A percentile compares a stretch with the other conserved stretches of the same genome.
Conservation (phyloP, 768 basidiomycete species). For the Dacryopinax spathularia region DNA sequence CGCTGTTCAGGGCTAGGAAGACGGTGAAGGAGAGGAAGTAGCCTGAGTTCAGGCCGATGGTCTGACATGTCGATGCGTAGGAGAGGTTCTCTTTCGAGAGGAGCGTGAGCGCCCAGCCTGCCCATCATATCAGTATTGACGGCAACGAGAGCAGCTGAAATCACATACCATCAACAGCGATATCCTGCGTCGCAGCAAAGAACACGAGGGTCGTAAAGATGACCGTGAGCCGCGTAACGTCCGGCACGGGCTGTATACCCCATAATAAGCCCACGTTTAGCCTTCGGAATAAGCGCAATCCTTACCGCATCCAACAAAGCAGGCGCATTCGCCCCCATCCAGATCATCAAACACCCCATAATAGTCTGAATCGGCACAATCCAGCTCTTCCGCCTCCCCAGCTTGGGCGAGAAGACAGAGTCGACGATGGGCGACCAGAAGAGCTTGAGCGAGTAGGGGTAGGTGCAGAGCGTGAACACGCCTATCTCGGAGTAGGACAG, state of each 20-base stretch:
- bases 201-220: slow-evolving; percentile 82
- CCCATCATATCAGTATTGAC: neutral
- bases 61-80: slow-evolving; percentile 96
- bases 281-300: slow-evolving; percentile 29
- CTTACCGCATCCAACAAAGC: slow-evolving; percentile 26
- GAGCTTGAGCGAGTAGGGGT: slow-evolving; percentile 92
- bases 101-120: slow-evolving; percentile 33
- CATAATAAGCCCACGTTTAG: slow-evolving; percentile 36
- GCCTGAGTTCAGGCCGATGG: slow-evolving; percentile 89
- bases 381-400: slow-evolving; percentile 97
- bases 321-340: slow-evolving; percentile 27
- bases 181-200: slow-evolving; percentile 91
- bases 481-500: slow-evolving; percentile 94
- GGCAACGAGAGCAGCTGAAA: neutral
- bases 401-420: slow-evolving; percentile 60
- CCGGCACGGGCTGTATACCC: slow-evolving; percentile 57
- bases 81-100: slow-evolving; percentile 88
- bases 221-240: slow-evolving; percentile 61
- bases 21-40: slow-evolving; percentile 95
- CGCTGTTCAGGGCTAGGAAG: slow-evolving; percentile 90
- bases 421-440: slow-evolving; percentile 97
- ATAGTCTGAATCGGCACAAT: slow-evolving; percentile 93
- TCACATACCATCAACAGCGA: slow-evolving; percentile 72
- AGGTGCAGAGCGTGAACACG: slow-evolving; percentile 81
- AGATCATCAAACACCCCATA: slow-evolving; percentile 54